phyloP scores from a whole-genome alignment of 768 basidiomycete genomes.

The Boletus sp. region DNA sequence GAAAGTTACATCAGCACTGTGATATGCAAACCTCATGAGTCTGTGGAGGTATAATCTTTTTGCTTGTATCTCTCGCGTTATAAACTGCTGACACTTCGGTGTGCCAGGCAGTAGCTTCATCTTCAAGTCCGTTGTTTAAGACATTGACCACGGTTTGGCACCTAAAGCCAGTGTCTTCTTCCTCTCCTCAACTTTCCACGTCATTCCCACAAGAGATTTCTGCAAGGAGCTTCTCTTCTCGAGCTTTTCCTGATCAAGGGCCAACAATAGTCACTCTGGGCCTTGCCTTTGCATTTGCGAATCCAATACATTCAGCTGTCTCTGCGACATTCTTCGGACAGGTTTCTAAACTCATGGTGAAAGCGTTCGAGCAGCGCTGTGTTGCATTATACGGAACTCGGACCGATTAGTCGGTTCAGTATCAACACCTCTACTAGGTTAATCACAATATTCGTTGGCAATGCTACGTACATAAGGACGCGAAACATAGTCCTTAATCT shows the following conservation, averaged over 20 bases:
- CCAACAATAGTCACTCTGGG: constrained; percentile 86
- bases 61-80: constrained; percentile 1
- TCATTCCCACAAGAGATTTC: constrained; percentile 7
- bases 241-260: constrained; percentile 24
- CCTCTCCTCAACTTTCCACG: constrained; percentile 40
- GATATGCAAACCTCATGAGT: constrained; percentile 72
- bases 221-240: neutral
- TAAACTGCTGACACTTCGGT: constrained; percentile 9
- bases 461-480: neutral
- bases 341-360: constrained; percentile 85
- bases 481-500: neutral
- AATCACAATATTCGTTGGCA: neutral
- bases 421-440: neutral
- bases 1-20: constrained; percentile 90
- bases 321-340: constrained; percentile 83
- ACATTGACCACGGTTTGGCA: constrained; percentile 70
- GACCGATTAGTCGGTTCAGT: constrained; percentile 10
- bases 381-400: constrained; percentile 62
- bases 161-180: constrained; percentile 55
- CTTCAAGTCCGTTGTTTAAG: constrained; percentile 72
- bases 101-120: constrained; percentile 65
- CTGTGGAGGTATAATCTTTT: constrained; percentile 56
- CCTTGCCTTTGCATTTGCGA: constrained; percentile 83
- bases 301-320: constrained; percentile 81
- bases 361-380: constrained; percentile 90